phyloP scores from a whole-genome alignment of 2,329 filamentous ascomycete species.

The Cladosporium sp. region DNA sequence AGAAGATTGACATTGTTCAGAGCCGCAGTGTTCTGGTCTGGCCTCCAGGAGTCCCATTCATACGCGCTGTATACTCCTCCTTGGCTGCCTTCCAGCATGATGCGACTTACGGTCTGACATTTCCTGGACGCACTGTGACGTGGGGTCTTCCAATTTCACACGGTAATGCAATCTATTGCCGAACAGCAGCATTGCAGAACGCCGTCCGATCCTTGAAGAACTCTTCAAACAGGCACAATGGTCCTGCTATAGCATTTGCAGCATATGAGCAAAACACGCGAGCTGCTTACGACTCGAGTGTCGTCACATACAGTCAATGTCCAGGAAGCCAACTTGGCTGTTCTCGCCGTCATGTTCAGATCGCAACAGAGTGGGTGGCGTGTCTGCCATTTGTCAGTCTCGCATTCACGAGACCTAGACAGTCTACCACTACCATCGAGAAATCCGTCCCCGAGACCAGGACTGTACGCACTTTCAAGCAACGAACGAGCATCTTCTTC shows the following conservation, averaged over 20 bases:
- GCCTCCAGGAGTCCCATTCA: neutral
- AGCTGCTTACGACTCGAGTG: conserved; percentile 15
- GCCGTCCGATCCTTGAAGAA: conserved; percentile 10
- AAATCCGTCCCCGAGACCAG: neutral
- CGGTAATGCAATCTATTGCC: conserved; percentile 15
- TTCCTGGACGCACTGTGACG: conserved; percentile 16
- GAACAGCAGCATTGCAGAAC: conserved; percentile 14
- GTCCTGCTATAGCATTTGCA: conserved; percentile 16
- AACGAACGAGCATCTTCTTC: conserved; percentile 16
- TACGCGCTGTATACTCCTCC: conserved; percentile 2
- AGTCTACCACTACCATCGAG: neutral
- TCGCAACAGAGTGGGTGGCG: conserved; percentile 11
- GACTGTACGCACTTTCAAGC: conserved; percentile 13
- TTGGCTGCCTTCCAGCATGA: conserved; percentile 17
- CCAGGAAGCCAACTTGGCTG: neutral
- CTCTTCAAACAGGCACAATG: conserved; percentile 8
- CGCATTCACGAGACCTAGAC: conserved; percentile 15
- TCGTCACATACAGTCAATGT: conserved; percentile 16
- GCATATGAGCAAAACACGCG: conserved; percentile 6
- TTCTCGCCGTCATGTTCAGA: neutral
- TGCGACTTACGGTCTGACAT: conserved; percentile 12
- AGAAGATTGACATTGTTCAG: conserved; percentile 19
- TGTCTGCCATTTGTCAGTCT: conserved; percentile 13
- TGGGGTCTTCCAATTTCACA: conserved; percentile 13
- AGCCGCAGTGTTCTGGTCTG: conserved; percentile 17